These are phyloP conservation scores for Vanilla planifolia DNA, from an alignment of 106 monocot genomes.

Conservation along the genomic window DNA sequence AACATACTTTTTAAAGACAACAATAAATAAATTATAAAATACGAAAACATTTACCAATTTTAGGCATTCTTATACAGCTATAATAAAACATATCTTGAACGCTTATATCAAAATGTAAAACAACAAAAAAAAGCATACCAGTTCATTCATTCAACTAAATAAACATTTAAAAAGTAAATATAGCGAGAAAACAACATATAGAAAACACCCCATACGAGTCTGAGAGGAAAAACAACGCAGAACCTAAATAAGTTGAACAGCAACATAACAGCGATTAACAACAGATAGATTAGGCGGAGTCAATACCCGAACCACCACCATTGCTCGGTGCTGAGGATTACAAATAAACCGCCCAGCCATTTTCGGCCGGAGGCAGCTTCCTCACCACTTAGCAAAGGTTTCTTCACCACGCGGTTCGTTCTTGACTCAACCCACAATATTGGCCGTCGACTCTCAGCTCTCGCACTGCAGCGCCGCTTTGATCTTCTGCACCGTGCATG, in stretches of 20 bases:
- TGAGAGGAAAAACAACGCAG: too few relatives aligned
- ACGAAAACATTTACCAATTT: too few relatives aligned
- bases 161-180: too few relatives aligned
- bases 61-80: too few relatives aligned
- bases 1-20: too few relatives aligned
- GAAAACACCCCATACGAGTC: too few relatives aligned
- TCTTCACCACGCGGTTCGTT: constrained; percentile 25
- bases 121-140: not conserved
- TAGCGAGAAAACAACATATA: too few relatives aligned
- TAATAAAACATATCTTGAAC: too few relatives aligned
- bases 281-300: constrained; percentile 16
- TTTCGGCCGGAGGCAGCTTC: constrained; percentile 6
- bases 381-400: constrained; percentile 30
- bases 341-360: not conserved
- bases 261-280: not conserved
- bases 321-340: constrained; percentile 40
- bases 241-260: not conserved
- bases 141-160: too few relatives aligned
- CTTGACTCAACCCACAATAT: constrained; percentile 36
- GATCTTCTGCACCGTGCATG: constrained; percentile 83
- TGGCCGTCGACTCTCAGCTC: not conserved
- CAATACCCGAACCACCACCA: constrained; percentile 81
- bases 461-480: constrained; percentile 40
- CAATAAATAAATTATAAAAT: too few relatives aligned
- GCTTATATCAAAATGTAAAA: too few relatives aligned